These are phyloP conservation scores for Paecilomyces niveus DNA, from an alignment of 2,329 filamentous ascomycete genomes.

Conservation along the genomic window DNA sequence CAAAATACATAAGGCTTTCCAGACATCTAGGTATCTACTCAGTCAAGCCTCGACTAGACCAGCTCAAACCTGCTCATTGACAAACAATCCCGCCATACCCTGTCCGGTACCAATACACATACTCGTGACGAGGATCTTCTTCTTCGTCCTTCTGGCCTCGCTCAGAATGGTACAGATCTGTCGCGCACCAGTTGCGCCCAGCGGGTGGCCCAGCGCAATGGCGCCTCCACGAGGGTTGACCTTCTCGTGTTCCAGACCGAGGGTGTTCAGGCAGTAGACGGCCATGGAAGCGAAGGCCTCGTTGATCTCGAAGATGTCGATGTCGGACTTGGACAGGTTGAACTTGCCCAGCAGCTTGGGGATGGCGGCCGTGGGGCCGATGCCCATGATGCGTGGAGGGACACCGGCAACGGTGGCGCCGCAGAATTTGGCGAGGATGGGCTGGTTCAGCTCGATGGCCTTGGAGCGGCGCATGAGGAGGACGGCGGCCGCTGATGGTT, in stretches of 20 bases:
- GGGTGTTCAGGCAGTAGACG: conserved; percentile 78
- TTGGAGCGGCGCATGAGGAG: conserved; percentile 92
- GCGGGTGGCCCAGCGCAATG: conserved; percentile 84
- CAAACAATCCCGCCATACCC: conserved; percentile 60
- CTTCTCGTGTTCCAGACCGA: conserved; percentile 55
- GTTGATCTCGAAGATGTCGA: conserved; percentile 90
- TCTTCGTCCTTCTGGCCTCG: conserved; percentile 74
- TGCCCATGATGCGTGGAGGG: conserved; percentile 93
- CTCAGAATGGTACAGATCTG: conserved; percentile 89
- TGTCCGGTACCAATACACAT: conserved; percentile 73
- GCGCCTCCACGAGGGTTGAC: conserved; percentile 94
- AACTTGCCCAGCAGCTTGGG: conserved; percentile 78
- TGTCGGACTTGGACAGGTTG: conserved; percentile 69
- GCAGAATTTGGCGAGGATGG: conserved; percentile 90
- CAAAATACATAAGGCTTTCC: conserved; percentile 1
- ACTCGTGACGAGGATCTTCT: conserved; percentile 84
- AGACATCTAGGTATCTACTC: background rate
- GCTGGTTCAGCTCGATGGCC: conserved; percentile 77
- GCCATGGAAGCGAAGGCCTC: conserved; percentile 98
- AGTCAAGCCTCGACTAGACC: background rate
- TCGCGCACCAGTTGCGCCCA: conserved; percentile 80
- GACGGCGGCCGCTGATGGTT: conserved; percentile 59
- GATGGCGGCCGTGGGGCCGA: conserved; percentile 54
- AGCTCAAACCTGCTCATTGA: conserved; percentile 52
- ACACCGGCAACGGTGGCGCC: conserved; percentile 86